Evolutionary conservation across 2,329 filamentous ascomycete species (phyloP).

Genomic region (Paecilomyces fulvus): DNA sequence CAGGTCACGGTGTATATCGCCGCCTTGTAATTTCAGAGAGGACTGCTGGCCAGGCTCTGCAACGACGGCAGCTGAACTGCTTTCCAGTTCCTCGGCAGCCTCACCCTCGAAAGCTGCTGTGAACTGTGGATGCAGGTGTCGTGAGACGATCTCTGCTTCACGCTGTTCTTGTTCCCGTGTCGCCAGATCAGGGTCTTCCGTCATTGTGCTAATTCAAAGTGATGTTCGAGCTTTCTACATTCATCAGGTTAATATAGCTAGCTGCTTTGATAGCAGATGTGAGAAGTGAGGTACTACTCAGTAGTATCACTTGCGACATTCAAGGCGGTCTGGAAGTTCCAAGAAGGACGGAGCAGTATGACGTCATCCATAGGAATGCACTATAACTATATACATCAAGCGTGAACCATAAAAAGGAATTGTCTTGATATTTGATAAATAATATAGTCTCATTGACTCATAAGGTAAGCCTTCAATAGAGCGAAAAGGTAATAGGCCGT

Average conservation of each 20-base stretch:
- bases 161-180: conserved; percentile 5
- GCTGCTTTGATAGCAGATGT: background rate
- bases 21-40: conserved; percentile 63
- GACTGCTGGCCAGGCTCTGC: conserved; percentile 41
- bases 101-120: conserved; percentile 12
- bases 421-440: no score
- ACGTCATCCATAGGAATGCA: background rate
- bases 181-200: background rate
- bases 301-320: background rate
- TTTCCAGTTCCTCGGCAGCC: conserved; percentile 1
- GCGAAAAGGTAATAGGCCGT: no score
- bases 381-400: no score
- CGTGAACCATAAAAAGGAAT: no score
- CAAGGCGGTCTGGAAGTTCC: background rate
- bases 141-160: conserved; percentile 12
- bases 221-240: background rate
- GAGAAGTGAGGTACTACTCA: background rate
- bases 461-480: no score
- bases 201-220: background rate
- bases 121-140: conserved; percentile 14
- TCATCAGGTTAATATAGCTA: background rate
- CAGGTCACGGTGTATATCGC: conserved; percentile 69
- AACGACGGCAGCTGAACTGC: background rate
- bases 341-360: background rate
- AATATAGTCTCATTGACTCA: no score